phyloP scores from a whole-genome alignment of 1,139 yeast species.

The Wickerhamomyces sp. region DNA sequence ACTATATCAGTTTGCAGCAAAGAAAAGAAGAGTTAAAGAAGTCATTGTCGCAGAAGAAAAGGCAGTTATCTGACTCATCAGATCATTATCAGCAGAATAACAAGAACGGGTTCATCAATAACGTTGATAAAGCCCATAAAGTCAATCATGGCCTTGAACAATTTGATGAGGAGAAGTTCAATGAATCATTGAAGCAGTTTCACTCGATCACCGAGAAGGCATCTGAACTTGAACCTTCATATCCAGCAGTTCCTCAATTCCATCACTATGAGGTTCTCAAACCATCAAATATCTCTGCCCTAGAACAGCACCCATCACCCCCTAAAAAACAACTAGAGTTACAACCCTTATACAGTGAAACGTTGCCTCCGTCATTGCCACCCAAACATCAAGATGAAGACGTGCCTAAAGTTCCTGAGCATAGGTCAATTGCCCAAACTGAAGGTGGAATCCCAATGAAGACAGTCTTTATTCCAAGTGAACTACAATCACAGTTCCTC shows the following conservation, averaged over 20 bases:
- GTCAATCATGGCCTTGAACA: not conserved
- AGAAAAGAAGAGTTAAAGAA: constrained; percentile 5
- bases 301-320: constrained; percentile 1
- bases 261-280: constrained; percentile 5
- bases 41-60: not conserved
- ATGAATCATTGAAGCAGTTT: constrained; percentile 6
- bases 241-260: constrained; percentile 11
- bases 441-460: constrained; percentile 51
- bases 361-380: constrained; percentile 5
- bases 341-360: constrained; percentile 2
- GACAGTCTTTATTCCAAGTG: constrained; percentile 42
- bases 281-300: constrained; percentile 1
- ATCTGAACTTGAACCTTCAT: constrained; percentile 6
- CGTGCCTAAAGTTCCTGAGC: constrained; percentile 21
- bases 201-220: not conserved
- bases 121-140: too few relatives aligned
- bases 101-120: too few relatives aligned
- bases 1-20: constrained; percentile 3
- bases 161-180: constrained; percentile 9
- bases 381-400: constrained; percentile 1
- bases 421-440: constrained; percentile 36
- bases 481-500: constrained; percentile 37
- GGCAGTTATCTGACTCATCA: too few relatives aligned
- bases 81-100: not conserved
- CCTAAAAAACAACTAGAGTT: constrained; percentile 3